Percentiles rank a stretch among this genome's conserved stretches.
Evolutionary conservation across 2,329 filamentous ascomycete species (phyloP).

Genomic region (Cladosporium sp.): DNA sequence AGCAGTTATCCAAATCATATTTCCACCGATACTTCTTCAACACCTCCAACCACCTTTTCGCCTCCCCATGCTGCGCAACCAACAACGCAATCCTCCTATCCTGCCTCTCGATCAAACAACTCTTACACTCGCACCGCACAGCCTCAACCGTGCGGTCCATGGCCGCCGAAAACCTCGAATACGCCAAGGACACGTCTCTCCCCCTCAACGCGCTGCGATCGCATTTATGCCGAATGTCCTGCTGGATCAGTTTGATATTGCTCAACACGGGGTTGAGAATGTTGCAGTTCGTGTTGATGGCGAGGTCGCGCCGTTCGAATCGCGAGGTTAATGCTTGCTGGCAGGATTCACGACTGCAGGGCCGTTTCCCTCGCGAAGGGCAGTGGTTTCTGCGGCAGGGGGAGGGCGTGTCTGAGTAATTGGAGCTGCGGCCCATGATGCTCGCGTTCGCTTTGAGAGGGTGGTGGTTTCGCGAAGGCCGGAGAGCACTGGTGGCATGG

Average conservation of each 20-base stretch:
- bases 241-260: constrained; percentile 5
- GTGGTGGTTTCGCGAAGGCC: not conserved
- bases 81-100: constrained; percentile 2
- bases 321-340: not conserved
- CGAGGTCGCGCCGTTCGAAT: constrained; percentile 3
- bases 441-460: not conserved
- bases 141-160: not conserved
- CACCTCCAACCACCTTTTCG: not conserved
- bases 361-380: not conserved
- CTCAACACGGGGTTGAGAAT: not conserved
- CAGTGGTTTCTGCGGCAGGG: constrained; percentile 1
- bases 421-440: not conserved
- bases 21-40: constrained; percentile 7
- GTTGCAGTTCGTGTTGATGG: constrained; percentile 1
- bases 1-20: not conserved
- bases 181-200: not conserved
- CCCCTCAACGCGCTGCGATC: constrained; percentile 1
- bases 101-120: not conserved
- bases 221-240: constrained; percentile 5
- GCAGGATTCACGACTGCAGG: not conserved
- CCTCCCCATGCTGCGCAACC: not conserved
- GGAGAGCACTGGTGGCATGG: not conserved
- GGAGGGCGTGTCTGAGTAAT: not conserved
- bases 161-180: not conserved
- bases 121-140: not conserved